Conservation (phyloP, 2,329 filamentous ascomycete genomes). For the Cercospora sp. region DNA sequence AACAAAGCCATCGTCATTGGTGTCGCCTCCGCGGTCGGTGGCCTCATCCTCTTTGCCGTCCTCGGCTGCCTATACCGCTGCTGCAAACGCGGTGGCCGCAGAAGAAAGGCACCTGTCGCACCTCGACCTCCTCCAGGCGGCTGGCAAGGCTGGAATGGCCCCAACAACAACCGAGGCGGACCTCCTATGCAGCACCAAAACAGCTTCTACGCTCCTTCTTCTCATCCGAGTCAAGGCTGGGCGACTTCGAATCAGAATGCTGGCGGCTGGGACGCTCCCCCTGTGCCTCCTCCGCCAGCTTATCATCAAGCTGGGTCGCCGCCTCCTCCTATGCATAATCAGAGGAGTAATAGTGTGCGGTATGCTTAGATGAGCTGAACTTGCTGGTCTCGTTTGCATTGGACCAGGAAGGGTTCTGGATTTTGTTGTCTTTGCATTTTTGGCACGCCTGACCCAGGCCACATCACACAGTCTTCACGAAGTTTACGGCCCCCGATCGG, state of each 20-base stretch:
- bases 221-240: conserved; percentile 32
- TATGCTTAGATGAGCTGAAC: conserved; percentile 23
- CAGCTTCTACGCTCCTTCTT: conserved; percentile 13
- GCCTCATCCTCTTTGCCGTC: conserved; percentile 68
- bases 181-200: conserved; percentile 12
- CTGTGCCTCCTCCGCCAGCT: conserved; percentile 25
- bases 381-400: background rate
- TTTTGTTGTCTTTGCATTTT: background rate
- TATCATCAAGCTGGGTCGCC: conserved; percentile 12
- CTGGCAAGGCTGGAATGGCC: conserved; percentile 38
- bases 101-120: conserved; percentile 18
- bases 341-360: conserved; percentile 21
- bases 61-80: conserved; percentile 65
- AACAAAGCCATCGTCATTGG: conserved; percentile 84
- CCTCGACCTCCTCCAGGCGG: conserved; percentile 33
- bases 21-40: conserved; percentile 69
- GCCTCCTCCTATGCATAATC: background rate
- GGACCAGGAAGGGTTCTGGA: background rate
- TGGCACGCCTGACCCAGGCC: background rate
- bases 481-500: background rate
- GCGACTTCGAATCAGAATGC: conserved; percentile 18
- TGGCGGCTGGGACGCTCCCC: conserved; percentile 23
- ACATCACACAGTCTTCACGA: background rate
- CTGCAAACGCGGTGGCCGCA: conserved; percentile 43
- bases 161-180: conserved; percentile 9